Percentiles rank a stretch among this genome's conserved stretches.
Evolutionary conservation across 129 eudicot species (phyloP).

Genomic region (Ambrosia trifida): DNA sequence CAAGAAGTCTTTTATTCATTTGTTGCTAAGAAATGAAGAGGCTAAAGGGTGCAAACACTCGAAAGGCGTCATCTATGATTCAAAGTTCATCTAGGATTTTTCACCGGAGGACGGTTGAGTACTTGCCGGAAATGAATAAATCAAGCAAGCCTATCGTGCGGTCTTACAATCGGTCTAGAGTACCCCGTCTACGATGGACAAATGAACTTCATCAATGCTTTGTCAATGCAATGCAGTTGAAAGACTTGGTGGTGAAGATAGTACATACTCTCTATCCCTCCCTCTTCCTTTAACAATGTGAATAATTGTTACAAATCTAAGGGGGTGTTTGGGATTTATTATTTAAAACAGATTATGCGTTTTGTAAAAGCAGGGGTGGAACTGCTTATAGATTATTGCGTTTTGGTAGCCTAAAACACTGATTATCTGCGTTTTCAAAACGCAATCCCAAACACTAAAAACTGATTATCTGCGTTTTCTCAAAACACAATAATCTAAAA

Average conservation of each 20-base stretch:
- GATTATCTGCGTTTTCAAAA: too few relatives aligned
- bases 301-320: too few relatives aligned
- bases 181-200: slow-evolving; percentile 59
- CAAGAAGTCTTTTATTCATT: not conserved
- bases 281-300: not conserved
- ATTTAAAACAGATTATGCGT: too few relatives aligned
- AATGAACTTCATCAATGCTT: slow-evolving; percentile 58
- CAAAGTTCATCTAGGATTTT: slow-evolving; percentile 7
- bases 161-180: slow-evolving; percentile 53
- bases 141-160: slow-evolving; percentile 40
- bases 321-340: too few relatives aligned
- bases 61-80: not conserved
- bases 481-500: too few relatives aligned
- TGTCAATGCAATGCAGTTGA: slow-evolving; percentile 57
- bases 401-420: too few relatives aligned
- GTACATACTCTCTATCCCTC: slow-evolving; percentile 32
- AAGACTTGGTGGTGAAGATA: slow-evolving; percentile 62
- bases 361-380: too few relatives aligned
- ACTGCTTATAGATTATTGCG: too few relatives aligned
- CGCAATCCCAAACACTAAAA: too few relatives aligned
- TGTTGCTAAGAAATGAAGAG: slow-evolving; percentile 16
- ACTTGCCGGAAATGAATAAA: slow-evolving; percentile 16
- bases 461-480: too few relatives aligned
- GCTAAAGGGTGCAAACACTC: slow-evolving; percentile 20
- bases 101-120: not conserved